These are phyloP conservation scores for Primulina tabacum DNA, from an alignment of 257 asterid species.

Conservation along the genomic window DNA sequence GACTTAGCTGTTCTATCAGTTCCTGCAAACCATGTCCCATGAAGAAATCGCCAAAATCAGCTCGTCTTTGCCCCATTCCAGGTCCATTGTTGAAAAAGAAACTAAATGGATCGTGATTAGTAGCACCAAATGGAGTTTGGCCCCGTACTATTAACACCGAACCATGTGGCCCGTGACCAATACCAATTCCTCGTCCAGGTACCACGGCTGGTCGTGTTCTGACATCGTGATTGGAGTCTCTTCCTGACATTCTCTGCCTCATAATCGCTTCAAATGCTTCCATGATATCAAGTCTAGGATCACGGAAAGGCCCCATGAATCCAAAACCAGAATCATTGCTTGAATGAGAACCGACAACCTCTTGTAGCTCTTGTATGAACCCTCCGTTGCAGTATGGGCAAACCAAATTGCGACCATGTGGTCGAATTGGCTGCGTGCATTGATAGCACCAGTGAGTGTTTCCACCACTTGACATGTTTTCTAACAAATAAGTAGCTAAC, in stretches of 20 bases:
- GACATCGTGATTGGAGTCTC: constrained; percentile 60
- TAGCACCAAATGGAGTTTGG: constrained; percentile 32
- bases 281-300: constrained; percentile 28
- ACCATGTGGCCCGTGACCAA: constrained; percentile 43
- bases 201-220: constrained; percentile 53
- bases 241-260: constrained; percentile 81
- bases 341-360: constrained; percentile 10
- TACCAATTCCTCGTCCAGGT: constrained; percentile 37
- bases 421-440: constrained; percentile 38
- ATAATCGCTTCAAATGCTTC: constrained; percentile 69
- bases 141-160: constrained; percentile 53
- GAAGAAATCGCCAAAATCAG: constrained; percentile 32
- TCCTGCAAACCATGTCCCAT: constrained; percentile 40
- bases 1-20: constrained; percentile 36
- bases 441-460: constrained; percentile 50
- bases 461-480: constrained; percentile 15
- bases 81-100: constrained; percentile 33
- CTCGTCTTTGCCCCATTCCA: constrained; percentile 34
- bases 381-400: constrained; percentile 49
- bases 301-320: constrained; percentile 4
- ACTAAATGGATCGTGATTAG: constrained; percentile 30
- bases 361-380: constrained; percentile 42
- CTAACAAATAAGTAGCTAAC: not conserved
- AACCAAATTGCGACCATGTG: constrained; percentile 24
- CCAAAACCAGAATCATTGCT: constrained; percentile 25